Evolutionary conservation across 129 eudicot genomes (phyloP).

Genomic region (Daucus carota): DH1_v3.0 NC_030385.2:14075001-14075500

Average conservation of each 20-base stretch:
- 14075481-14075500: conserved; percentile 73
- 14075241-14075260: conserved; percentile 94
- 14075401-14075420: background rate
- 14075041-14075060: background rate
- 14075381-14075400: background rate
- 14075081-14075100: background rate
- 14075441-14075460: conserved; percentile 5
- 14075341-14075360: background rate
- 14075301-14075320: background rate
- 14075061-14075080: background rate
- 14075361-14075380: background rate
- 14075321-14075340: background rate
- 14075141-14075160: background rate
- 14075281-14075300: conserved; percentile 14
- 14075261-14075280: conserved; percentile 92
- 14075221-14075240: conserved; percentile 94
- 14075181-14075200: conserved; percentile 44
- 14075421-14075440: background rate
- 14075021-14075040: background rate
- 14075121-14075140: background rate
- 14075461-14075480: conserved; percentile 78
- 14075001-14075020: background rate
- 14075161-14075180: background rate
- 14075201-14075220: conserved; percentile 88
- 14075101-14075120: background rate